Conservation (phyloP, 192 early-diverging fungal species). For the Phycomyces blakesleeanus region DNA sequence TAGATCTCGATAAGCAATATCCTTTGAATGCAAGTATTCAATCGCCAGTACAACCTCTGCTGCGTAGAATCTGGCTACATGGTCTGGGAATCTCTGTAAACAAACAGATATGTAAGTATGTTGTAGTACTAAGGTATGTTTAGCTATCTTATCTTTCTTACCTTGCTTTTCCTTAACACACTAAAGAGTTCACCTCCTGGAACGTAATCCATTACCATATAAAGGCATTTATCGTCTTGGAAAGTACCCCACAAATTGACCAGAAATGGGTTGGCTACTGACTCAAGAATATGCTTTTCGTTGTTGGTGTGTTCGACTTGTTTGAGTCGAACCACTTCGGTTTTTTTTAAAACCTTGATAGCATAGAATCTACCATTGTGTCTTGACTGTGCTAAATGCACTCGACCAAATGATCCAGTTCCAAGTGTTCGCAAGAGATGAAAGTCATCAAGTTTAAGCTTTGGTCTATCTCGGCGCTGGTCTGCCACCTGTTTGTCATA, state of each 20-base stretch:
- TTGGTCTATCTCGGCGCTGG: slow-evolving; percentile 9
- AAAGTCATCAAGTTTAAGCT: slow-evolving; percentile 9
- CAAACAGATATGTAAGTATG: neutral
- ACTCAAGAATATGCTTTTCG: slow-evolving; percentile 70
- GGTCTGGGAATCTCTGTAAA: slow-evolving; percentile 77
- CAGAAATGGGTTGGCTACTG: slow-evolving; percentile 70
- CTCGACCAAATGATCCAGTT: slow-evolving; percentile 95
- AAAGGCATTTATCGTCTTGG: slow-evolving; percentile 88
- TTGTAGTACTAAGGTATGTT: neutral
- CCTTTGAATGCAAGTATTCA: slow-evolving; percentile 84
- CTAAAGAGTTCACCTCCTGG: slow-evolving; percentile 95
- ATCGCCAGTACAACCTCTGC: slow-evolving; percentile 91
- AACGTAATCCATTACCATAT: slow-evolving; percentile 95
- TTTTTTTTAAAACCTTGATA: slow-evolving; percentile 82
- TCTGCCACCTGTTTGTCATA: slow-evolving; percentile 7
- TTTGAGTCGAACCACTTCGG: slow-evolving; percentile 78
- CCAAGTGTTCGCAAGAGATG: slow-evolving; percentile 48
- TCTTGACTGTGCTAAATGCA: slow-evolving; percentile 79
- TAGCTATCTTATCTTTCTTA: neutral
- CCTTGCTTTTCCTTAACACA: slow-evolving; percentile 81
- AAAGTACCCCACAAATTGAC: slow-evolving; percentile 86
- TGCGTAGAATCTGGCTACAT: slow-evolving; percentile 93
- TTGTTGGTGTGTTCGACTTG: slow-evolving; percentile 87
- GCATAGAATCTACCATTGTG: slow-evolving; percentile 68
- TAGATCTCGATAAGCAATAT: slow-evolving; percentile 94